Evolutionary conservation across 805 yeast genomes (phyloP).

Genomic region (Candida nonsorbophila): DNA sequence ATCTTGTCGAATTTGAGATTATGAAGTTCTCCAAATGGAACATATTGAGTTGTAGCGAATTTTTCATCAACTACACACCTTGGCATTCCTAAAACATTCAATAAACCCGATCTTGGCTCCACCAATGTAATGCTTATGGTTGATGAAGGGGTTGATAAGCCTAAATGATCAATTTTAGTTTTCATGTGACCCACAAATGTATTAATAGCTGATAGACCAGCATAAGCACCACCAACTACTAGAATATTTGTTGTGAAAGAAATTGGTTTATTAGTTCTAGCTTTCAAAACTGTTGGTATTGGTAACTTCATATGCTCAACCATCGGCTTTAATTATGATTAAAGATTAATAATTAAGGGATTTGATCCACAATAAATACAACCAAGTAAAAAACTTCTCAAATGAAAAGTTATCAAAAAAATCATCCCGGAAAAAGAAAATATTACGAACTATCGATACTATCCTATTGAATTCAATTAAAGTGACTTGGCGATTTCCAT

Average conservation of each 20-base stretch:
- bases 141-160: constrained; percentile 1
- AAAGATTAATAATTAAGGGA: no score
- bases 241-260: constrained; percentile 28
- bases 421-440: no score
- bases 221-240: constrained; percentile 38
- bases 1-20: constrained; percentile 23
- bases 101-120: constrained; percentile 36
- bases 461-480: no score
- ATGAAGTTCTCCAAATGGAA: constrained; percentile 24
- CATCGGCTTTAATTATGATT: no score
- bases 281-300: no score
- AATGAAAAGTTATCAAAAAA: no score
- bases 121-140: constrained; percentile 26
- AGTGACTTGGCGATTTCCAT: no score
- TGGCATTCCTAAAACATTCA: constrained; percentile 37
- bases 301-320: no score
- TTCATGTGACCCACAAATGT: constrained; percentile 21
- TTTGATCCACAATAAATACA: no score
- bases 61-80: constrained; percentile 31
- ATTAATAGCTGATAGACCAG: constrained; percentile 33
- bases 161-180: constrained; percentile 4
- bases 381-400: no score
- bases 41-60: constrained; percentile 33
- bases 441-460: no score
- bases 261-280: constrained; percentile 5